These are phyloP conservation scores for Podospora didyma DNA, from an alignment of 495 filamentous ascomycete genomes.

Conservation along the genomic window DNA sequence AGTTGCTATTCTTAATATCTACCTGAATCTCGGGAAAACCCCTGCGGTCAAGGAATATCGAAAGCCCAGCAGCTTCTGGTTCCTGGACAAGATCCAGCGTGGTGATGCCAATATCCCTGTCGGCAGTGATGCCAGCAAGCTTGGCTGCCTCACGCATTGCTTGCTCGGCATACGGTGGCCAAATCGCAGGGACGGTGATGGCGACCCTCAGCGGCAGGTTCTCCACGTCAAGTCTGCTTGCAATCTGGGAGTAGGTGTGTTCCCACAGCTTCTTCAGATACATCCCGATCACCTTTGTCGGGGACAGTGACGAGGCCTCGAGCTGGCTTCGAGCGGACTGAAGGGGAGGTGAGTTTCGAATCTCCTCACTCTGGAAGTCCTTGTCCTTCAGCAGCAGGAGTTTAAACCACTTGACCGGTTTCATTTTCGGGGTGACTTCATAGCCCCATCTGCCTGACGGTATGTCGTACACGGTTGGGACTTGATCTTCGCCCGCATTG, in stretches of 20 bases:
- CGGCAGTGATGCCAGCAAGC: slow-evolving; percentile 14
- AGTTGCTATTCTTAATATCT: no score
- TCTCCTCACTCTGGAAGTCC: slow-evolving; percentile 13
- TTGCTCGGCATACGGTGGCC: slow-evolving; percentile 22
- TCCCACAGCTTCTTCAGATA: slow-evolving; percentile 20
- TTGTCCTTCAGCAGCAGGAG: slow-evolving; percentile 20
- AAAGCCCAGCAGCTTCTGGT: slow-evolving; percentile 23
- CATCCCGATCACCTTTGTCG: slow-evolving; percentile 8
- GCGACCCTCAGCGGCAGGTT: slow-evolving; percentile 20
- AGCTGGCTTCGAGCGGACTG: slow-evolving; percentile 10
- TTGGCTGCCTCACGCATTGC: slow-evolving; percentile 18
- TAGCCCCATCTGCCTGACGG: slow-evolving; percentile 20
- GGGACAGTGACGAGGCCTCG: neutral
- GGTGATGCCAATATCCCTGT: slow-evolving; percentile 18
- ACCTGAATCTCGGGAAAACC: no score
- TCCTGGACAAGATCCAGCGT: slow-evolving; percentile 21
- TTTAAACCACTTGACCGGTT: slow-evolving; percentile 29
- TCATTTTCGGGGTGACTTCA: slow-evolving; percentile 11
- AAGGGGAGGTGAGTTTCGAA: slow-evolving; percentile 7
- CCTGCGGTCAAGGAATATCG: slow-evolving; percentile 13
- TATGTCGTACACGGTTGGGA: no score
- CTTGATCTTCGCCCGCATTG: no score
- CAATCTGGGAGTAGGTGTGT: slow-evolving; percentile 19
- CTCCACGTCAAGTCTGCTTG: slow-evolving; percentile 14
- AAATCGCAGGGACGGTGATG: slow-evolving; percentile 29